Evolutionary conservation across 306 rosid species (phyloP).

Genomic region (Dryas drummondii): DNA sequence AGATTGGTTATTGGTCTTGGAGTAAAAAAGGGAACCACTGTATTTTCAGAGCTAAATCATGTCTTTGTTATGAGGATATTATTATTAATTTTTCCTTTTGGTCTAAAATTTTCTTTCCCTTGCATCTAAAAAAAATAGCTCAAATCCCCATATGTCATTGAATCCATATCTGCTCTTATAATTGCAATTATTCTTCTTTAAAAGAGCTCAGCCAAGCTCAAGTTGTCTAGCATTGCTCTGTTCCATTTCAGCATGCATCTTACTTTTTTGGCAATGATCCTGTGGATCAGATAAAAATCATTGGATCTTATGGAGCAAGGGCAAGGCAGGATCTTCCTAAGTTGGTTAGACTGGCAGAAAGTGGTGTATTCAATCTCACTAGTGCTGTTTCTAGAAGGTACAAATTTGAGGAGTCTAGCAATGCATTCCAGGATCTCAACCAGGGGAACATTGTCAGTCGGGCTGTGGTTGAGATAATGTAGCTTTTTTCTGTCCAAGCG

Average conservation of each 20-base stretch:
- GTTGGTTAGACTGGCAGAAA: slow-evolving; percentile 78
- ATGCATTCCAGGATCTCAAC: slow-evolving; percentile 82
- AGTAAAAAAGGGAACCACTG: not conserved
- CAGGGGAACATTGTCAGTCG: slow-evolving; percentile 72
- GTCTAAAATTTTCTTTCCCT: not conserved
- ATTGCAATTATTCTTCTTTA: not conserved
- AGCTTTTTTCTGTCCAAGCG: slow-evolving; percentile 20
- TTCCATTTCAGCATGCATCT: not conserved
- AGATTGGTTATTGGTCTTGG: not conserved
- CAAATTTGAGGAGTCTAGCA: slow-evolving; percentile 68
- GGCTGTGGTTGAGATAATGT: slow-evolving; percentile 73
- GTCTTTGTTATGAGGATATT: not conserved
- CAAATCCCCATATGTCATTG: not conserved
- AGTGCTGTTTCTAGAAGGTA: slow-evolving; percentile 80
- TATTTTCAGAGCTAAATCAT: not conserved
- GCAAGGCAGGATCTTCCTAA: slow-evolving; percentile 99
- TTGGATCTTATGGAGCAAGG: slow-evolving; percentile 94
- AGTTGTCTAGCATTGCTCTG: not conserved
- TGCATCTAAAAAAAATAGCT: not conserved
- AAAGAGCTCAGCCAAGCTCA: not conserved
- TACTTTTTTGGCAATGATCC: not conserved
- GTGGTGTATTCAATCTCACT: slow-evolving; percentile 69
- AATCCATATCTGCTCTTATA: not conserved
- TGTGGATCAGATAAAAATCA: slow-evolving; percentile 68
- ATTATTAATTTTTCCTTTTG: not conserved